Base-by-base conservation (phyloP, 2,329 filamentous ascomycete species). In the Pseudogymnoascus verrucosus region DNA sequence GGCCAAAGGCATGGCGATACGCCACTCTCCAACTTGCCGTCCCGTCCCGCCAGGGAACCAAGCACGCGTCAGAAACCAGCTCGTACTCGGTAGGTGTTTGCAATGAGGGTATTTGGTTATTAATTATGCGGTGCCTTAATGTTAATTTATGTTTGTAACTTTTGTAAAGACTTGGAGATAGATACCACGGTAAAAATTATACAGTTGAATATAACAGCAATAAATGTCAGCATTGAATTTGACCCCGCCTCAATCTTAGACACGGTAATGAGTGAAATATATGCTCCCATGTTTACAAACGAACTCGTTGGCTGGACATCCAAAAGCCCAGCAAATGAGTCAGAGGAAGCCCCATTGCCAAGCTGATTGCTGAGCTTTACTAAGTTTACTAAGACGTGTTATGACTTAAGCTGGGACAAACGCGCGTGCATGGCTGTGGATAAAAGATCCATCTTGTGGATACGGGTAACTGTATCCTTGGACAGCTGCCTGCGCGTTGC, bases 101-200 rank as follows among this genome's bases (percentile, higher is more conserved):
- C 10, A 34, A 57, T 19, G n/a, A 5, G 10, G n/a, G 21, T n/a
- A 8, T 57, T 31, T 34, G 47, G 47, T 6, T 57, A 11, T 7
- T 19, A 19, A 31, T 57, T 11, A 57, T 10, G 47, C 47, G 26
- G 5, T 34, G 51, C 51, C 2, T 57, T 57, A 34, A 57, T 57
- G 26, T 57, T 34, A 14, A 34, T 57, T 57, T 57, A 57, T 57
- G 47, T 57, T 34, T 57, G 47, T 57, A 57, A 57, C 51, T 34
- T 34, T 34, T 57, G 51, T 57, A 57, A 34, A 34, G 26, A 34
- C 10, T 57, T 4, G 51, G 44, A 57, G 51, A n/a, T 57, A 34
- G 51, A 34, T 57, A 57, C 51, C 51, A 34, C 51, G 51, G 26
- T 19, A 3, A 57, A 57, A 57, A 57, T 57, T 6, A 34, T 57